Evolutionary conservation across 345 rosid species (phyloP).

Genomic region (Tarenaya hassleriana): DNA sequence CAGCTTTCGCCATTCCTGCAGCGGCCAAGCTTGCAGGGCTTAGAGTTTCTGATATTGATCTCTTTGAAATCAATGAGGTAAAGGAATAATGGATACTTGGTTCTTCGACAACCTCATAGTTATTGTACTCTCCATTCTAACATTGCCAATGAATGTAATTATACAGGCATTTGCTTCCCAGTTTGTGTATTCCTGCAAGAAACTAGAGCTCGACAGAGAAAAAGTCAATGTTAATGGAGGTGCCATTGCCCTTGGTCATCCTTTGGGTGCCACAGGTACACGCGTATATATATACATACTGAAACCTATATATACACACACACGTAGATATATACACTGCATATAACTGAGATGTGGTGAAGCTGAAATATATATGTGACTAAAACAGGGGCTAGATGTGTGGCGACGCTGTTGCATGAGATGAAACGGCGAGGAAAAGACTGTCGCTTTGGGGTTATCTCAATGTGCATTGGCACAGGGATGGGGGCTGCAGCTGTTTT

Average conservation of each 20-base stretch:
- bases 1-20: slow-evolving; percentile 90
- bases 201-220: slow-evolving; percentile 57
- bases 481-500: slow-evolving; percentile 96
- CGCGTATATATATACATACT: background rate
- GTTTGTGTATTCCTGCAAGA: slow-evolving; percentile 72
- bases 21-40: slow-evolving; percentile 82
- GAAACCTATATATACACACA: background rate
- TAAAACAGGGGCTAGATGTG: slow-evolving; percentile 80
- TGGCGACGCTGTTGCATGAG: slow-evolving; percentile 74
- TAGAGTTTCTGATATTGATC: slow-evolving; percentile 52
- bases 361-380: background rate
- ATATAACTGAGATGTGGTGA: background rate
- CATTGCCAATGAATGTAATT: background rate
- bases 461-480: slow-evolving; percentile 94
- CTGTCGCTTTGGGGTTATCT: slow-evolving; percentile 78
- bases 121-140: background rate
- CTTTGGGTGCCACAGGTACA: slow-evolving; percentile 90
- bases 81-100: background rate
- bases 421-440: slow-evolving; percentile 91
- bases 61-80: slow-evolving; percentile 96
- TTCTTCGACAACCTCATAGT: background rate
- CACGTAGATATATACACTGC: background rate
- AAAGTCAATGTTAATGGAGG: slow-evolving; percentile 96
- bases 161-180: slow-evolving; percentile 96
- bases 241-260: slow-evolving; percentile 93